These are phyloP conservation scores for Cytospora mali DNA, from an alignment of 2,329 filamentous ascomycete genomes.

Conservation along the genomic window DNA sequence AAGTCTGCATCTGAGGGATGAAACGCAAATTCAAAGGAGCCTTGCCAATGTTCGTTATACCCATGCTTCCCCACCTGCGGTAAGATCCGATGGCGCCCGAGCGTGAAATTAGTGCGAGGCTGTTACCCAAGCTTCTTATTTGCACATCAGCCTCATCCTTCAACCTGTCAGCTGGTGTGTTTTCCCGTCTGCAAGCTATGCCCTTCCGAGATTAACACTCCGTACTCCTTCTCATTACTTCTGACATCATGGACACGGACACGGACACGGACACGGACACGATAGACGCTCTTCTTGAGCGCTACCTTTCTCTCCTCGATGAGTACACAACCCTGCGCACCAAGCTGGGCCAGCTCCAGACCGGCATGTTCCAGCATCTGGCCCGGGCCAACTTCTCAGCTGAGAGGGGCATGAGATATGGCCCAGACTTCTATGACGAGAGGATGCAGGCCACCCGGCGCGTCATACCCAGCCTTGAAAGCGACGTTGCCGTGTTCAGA, in stretches of 20 bases:
- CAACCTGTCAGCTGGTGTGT: neutral
- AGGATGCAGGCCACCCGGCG: conserved; percentile 66
- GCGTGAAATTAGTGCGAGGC: conserved; percentile 5
- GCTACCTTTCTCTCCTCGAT: conserved; percentile 67
- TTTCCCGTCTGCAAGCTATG: neutral
- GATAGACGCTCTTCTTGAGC: conserved; percentile 66
- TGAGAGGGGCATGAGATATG: conserved; percentile 65
- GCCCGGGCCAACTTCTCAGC: conserved; percentile 77
- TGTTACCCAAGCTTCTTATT: conserved; percentile 5
- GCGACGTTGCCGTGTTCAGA: conserved; percentile 32
- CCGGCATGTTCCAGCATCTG: conserved; percentile 59
- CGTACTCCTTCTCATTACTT: neutral
- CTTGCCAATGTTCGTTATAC: neutral
- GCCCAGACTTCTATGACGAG: conserved; percentile 71
- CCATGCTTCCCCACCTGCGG: conserved; percentile 16
- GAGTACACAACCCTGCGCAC: conserved; percentile 64
- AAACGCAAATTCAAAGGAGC: neutral
- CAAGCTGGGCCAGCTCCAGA: conserved; percentile 56
- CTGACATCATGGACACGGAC: neutral
- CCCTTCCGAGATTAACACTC: neutral
- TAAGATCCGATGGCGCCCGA: conserved; percentile 21
- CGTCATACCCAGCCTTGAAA: conserved; percentile 39
- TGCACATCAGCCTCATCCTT: conserved; percentile 6
- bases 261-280: conserved; percentile 37
- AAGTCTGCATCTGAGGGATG: neutral